Base-by-base conservation (phyloP, 257 asterid species). In the Lantana camara region DNA sequence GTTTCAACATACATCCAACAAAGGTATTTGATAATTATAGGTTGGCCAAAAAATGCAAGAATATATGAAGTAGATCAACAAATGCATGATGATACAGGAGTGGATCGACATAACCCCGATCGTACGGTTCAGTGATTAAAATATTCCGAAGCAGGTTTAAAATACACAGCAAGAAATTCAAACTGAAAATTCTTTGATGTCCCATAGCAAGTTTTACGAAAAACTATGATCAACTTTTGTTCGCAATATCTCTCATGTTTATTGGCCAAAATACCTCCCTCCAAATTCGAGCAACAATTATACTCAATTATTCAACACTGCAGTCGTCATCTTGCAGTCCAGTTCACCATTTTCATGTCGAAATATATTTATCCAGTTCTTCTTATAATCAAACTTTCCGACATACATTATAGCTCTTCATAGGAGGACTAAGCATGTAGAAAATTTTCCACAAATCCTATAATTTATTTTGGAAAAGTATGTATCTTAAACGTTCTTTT, bases 361-460 rank as follows among this genome's bases (percentile, higher is more conserved):
- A 27, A 40, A 16, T 40, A 29, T 51, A 65, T 41, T 38, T 50
- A 24, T 40, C 67, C 57, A 55, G 27, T 20, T 27, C 45, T 12
- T 57, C 56, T 37, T 52, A 50, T 23, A n/a, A 65, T 34, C 29
- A 20, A 57, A 35, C 16, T 41, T 51, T 68, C 65, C 47, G 9
- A 24, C 27, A 17, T 30, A 52, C 20, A 34, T 7, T 52, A 22
- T 13, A 32, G 44, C 44, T 34, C 54, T 22, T n/a, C n/a, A n/a
- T 40, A 46, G 12, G 19, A 57, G 30, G 37, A 22, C 17, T 44
- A 44, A 27, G 40, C 20, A 8, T 14, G 7, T 19, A 44, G 11
- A 70, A 62, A n/a, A 4, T 38, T 58, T 27, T 9, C 14, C 4
- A 11, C 0, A 17, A 1, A 10, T 44, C 40, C 52, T 5, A 53